phyloP scores from a whole-genome alignment of 495 filamentous ascomycete genomes.

The Geopyxis carbonaria region DNA sequence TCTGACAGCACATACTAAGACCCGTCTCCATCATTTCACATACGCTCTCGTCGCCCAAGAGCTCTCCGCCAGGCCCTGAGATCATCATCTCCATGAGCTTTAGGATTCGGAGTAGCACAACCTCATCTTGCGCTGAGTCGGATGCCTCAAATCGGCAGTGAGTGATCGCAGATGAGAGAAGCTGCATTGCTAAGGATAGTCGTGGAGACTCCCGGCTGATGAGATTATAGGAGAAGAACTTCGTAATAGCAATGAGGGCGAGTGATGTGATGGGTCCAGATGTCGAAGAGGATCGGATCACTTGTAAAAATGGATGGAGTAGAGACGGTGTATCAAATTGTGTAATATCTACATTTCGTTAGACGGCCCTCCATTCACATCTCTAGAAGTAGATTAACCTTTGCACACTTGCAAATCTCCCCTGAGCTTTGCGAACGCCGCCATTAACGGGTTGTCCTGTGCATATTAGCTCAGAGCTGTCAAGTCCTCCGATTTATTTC shows the following conservation, averaged over 20 bases:
- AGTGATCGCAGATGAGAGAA: slow-evolving; percentile 84
- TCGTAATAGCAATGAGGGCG: slow-evolving; percentile 85
- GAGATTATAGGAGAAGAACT: slow-evolving; percentile 90
- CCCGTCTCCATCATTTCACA: slow-evolving; percentile 99
- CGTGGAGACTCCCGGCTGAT: slow-evolving; percentile 67
- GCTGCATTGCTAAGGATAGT: slow-evolving; percentile 80
- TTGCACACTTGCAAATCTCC: slow-evolving; percentile 81
- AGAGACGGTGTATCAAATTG: slow-evolving; percentile 78
- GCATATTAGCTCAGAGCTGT: slow-evolving; percentile 4
- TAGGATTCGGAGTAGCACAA: slow-evolving; percentile 80
- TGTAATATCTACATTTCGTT: slow-evolving; percentile 49
- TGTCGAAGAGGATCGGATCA: slow-evolving; percentile 90
- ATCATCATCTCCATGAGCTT: slow-evolving; percentile 98
- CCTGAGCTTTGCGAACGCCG: slow-evolving; percentile 77
- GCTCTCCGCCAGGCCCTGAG: slow-evolving; percentile 73
- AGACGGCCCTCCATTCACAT: neutral
- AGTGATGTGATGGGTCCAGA: slow-evolving; percentile 92
- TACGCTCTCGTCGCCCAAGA: slow-evolving; percentile 89
- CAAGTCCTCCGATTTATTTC: neutral
- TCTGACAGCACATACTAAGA: slow-evolving; percentile 91
- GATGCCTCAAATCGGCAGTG: slow-evolving; percentile 96
- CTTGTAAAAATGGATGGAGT: slow-evolving; percentile 89
- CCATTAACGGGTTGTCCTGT: slow-evolving; percentile 83
- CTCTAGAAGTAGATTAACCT: too few relatives aligned
- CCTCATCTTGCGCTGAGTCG: slow-evolving; percentile 85